Conservation (phyloP, 2,329 filamentous ascomycete genomes). For the Diaporthe ilicicola region DNA sequence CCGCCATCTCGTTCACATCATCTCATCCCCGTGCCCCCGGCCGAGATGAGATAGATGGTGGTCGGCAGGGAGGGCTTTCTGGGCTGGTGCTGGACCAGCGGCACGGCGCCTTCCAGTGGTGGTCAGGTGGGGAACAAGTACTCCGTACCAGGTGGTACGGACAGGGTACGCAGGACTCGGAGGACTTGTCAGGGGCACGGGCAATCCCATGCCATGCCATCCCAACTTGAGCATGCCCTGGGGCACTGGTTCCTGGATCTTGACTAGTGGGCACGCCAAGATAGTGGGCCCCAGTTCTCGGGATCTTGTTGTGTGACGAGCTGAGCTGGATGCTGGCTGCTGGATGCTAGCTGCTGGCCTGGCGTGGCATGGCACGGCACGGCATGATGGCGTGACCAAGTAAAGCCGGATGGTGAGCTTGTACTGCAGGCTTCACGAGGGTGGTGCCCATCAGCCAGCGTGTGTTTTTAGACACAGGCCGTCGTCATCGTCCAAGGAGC, state of each 20-base stretch:
- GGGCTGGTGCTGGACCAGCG: slow-evolving; percentile 21
- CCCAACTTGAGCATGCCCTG: slow-evolving; percentile 15
- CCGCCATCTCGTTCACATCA: slow-evolving; percentile 24
- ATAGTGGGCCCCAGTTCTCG: slow-evolving; percentile 18
- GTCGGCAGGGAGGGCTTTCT: slow-evolving; percentile 14
- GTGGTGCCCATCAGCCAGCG: not conserved
- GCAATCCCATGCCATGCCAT: slow-evolving; percentile 12
- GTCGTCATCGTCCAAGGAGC: slow-evolving; percentile 12
- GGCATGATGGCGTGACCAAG: slow-evolving; percentile 14
- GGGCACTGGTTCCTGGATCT: slow-evolving; percentile 22
- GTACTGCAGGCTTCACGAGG: not conserved
- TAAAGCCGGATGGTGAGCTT: not conserved
- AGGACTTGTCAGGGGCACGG: slow-evolving; percentile 21
- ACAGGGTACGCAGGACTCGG: slow-evolving; percentile 15
- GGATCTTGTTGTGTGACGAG: slow-evolving; percentile 20
- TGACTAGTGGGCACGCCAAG: slow-evolving; percentile 23
- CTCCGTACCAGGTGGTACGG: slow-evolving; percentile 9
- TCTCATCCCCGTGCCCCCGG: slow-evolving; percentile 14
- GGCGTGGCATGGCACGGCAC: slow-evolving; percentile 21
- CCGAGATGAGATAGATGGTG: slow-evolving; percentile 24
- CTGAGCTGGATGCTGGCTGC: not conserved
- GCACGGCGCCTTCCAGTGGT: slow-evolving; percentile 14
- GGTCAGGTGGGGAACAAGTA: not conserved
- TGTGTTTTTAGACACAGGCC: not conserved
- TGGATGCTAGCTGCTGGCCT: slow-evolving; percentile 3